These are phyloP conservation scores for Maudiozyma saulgeensis DNA, from an alignment of 805 yeast genomes.

Conservation along the genomic window DNA sequence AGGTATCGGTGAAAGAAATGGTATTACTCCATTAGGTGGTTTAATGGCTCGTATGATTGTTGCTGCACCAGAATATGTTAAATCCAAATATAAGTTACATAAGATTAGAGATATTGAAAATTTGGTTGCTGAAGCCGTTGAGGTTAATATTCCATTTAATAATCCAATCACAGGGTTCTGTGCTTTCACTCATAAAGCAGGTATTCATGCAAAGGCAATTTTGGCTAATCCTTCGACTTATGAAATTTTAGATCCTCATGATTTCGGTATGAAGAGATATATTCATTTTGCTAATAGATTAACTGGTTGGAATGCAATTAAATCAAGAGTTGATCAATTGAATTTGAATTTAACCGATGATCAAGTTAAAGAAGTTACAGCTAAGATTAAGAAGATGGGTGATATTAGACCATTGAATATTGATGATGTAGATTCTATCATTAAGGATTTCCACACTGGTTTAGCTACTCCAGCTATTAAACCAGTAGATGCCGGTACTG, in stretches of 20 bases:
- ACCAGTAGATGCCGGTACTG: conserved; percentile 6
- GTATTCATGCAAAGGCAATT: conserved; percentile 97
- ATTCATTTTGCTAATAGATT: conserved; percentile 96
- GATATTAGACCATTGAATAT: conserved; percentile 90
- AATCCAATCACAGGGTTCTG: conserved; percentile 99
- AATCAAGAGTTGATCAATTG: conserved; percentile 94
- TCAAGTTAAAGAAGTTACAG: conserved; percentile 91
- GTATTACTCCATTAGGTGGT: conserved; percentile 95
- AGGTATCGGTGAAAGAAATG: conserved; percentile 98
- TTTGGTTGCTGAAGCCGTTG: conserved; percentile 93
- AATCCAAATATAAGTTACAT: conserved; percentile 88
- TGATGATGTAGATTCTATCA: conserved; percentile 95
- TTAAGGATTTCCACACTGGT: conserved; percentile 83
- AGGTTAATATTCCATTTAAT: conserved; percentile 94
- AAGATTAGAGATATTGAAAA: conserved; percentile 92
- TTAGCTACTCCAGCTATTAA: conserved; percentile 11
- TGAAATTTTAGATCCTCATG: conserved; percentile 89
- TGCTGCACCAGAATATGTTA: conserved; percentile 91
- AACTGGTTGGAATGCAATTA: conserved; percentile 99
- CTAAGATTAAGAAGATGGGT: conserved; percentile 86
- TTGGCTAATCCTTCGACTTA: conserved; percentile 97
- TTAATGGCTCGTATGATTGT: conserved; percentile 99
- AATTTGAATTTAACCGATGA: conserved; percentile 83
- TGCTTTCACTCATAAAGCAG: conserved; percentile 99
- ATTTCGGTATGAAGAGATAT: conserved; percentile 91